phyloP scores from a whole-genome alignment of 192 early-diverging fungal species.

The Entrophospora sp. region DNA sequence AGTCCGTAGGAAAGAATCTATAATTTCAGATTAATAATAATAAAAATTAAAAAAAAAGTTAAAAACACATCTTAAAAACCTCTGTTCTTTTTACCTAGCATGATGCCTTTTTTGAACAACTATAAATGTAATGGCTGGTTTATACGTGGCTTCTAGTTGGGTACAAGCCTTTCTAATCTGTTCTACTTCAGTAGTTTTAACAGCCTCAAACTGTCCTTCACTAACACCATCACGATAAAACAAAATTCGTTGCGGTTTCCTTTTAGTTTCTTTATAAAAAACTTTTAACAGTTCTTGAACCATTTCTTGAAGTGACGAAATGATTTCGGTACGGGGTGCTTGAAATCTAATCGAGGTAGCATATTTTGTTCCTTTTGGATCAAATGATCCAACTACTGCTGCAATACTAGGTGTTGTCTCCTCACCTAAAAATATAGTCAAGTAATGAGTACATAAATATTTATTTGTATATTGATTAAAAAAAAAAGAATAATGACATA shows the following conservation, averaged over 20 bases:
- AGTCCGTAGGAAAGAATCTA: constrained; percentile 58
- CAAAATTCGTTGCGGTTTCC: constrained; percentile 60
- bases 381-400: constrained; percentile 35
- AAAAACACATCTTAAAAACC: neutral
- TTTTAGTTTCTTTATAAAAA: constrained; percentile 51
- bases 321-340: constrained; percentile 55
- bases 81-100: constrained; percentile 40
- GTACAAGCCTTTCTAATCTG: constrained; percentile 41
- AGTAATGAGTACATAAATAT: neutral
- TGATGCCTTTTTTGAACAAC: constrained; percentile 88
- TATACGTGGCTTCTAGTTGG: constrained; percentile 50
- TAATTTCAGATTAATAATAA: neutral
- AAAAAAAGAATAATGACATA: neutral
- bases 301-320: constrained; percentile 49
- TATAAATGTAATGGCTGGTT: constrained; percentile 74
- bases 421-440: constrained; percentile 13
- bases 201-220: constrained; percentile 53
- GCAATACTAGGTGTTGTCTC: constrained; percentile 18
- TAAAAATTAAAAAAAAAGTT: neutral
- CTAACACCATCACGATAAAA: constrained; percentile 86
- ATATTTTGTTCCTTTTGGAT: constrained; percentile 47
- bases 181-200: neutral
- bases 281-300: constrained; percentile 53
- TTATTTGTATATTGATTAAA: neutral
- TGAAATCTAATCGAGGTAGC: constrained; percentile 48